phyloP scores from a whole-genome alignment of 805 yeast genomes.

The Candida quercuum region DNA sequence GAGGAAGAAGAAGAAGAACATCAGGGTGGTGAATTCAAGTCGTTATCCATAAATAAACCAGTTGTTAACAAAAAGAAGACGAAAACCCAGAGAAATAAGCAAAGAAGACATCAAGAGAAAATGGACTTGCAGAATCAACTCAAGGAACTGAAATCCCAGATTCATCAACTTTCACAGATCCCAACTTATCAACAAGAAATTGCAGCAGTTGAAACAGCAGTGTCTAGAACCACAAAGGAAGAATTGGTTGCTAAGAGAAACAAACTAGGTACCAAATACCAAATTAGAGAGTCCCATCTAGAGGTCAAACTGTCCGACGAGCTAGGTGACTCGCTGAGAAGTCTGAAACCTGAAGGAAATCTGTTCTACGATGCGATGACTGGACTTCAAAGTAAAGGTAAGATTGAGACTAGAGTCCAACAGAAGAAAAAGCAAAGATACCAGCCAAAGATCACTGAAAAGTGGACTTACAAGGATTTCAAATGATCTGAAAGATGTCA shows the following conservation, averaged over 20 bases:
- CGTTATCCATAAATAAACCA: slow-evolving; percentile 67
- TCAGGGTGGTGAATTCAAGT: slow-evolving; percentile 29
- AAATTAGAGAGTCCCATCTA: slow-evolving; percentile 40
- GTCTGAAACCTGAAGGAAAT: slow-evolving; percentile 87
- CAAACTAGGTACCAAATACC: slow-evolving; percentile 40
- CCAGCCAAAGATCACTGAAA: slow-evolving; percentile 75
- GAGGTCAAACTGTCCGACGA: slow-evolving; percentile 88
- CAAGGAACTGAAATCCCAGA: slow-evolving; percentile 53
- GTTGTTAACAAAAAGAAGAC: slow-evolving; percentile 70
- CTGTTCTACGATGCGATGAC: slow-evolving; percentile 77
- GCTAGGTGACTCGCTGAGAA: slow-evolving; percentile 76
- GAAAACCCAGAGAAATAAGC: slow-evolving; percentile 66
- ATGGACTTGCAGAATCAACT: slow-evolving; percentile 49
- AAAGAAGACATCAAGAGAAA: slow-evolving; percentile 57
- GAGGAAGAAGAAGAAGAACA: slow-evolving; percentile 35
- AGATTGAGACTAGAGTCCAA: slow-evolving; percentile 78
- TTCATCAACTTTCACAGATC: slow-evolving; percentile 52
- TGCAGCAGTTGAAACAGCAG: slow-evolving; percentile 12
- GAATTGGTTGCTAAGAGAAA: slow-evolving; percentile 30
- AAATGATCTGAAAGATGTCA: slow-evolving; percentile 32
- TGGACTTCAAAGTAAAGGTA: slow-evolving; percentile 77
- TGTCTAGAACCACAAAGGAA: slow-evolving; percentile 17
- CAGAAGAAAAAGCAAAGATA: slow-evolving; percentile 58
- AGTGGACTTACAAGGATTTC: slow-evolving; percentile 90
- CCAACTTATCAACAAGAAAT: slow-evolving; percentile 30